phyloP scores from a whole-genome alignment of 306 rosid genomes.

The Begonia masoniana region DNA sequence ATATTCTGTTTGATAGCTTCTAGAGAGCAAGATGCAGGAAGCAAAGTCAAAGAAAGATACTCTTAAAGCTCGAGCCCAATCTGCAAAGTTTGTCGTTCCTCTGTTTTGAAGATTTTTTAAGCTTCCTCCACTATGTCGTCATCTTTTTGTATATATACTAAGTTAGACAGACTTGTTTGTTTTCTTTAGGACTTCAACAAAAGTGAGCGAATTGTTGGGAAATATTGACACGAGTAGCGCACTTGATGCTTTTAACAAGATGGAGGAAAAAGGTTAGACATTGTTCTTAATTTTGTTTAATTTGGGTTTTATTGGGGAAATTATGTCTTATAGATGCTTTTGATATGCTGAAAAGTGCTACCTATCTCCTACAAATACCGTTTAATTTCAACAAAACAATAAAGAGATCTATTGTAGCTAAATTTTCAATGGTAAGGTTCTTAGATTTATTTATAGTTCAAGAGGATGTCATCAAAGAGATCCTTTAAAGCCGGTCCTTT shows the following conservation, averaged over 20 bases:
- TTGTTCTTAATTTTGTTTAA: neutral
- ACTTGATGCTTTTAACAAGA: slow-evolving; percentile 4
- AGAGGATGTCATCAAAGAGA: too few species aligned
- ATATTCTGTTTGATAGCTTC: slow-evolving; percentile 38
- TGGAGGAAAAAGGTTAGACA: slow-evolving; percentile 2
- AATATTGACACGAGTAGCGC: slow-evolving; percentile 3
- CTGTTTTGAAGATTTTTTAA: neutral
- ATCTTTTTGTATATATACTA: neutral
- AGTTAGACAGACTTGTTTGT: neutral
- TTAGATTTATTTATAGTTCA: too few species aligned
- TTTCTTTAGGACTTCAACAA: slow-evolving; percentile 1
- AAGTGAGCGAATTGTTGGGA: slow-evolving; percentile 4
- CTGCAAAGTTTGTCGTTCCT: slow-evolving; percentile 62
- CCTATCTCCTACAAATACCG: too few species aligned
- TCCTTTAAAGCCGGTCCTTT: too few species aligned
- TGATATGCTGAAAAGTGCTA: too few species aligned
- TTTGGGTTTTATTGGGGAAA: too few species aligned
- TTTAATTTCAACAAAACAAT: too few species aligned
- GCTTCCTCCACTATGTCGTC: neutral
- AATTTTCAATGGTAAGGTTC: too few species aligned
- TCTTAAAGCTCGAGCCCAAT: slow-evolving; percentile 88
- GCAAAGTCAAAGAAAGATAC: slow-evolving; percentile 94
- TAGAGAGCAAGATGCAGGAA: slow-evolving; percentile 94
- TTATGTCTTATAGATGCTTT: too few species aligned
- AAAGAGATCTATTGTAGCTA: too few species aligned